Conservation (phyloP, 2,329 filamentous ascomycete species). For the Alternaria hordeiaustralica region DNA sequence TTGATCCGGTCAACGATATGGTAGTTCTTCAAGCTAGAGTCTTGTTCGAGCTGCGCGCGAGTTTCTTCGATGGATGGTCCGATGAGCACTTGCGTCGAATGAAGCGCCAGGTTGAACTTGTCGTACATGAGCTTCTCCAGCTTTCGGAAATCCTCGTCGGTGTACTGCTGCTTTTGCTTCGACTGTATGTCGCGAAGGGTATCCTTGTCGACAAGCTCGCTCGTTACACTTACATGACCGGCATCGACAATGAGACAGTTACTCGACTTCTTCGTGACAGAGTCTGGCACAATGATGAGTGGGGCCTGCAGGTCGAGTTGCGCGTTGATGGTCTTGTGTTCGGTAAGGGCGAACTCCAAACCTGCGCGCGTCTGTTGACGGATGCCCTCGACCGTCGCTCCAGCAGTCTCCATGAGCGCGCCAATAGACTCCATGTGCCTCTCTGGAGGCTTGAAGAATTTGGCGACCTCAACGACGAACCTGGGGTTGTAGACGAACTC, state of each 20-base stretch:
- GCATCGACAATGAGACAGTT: slow-evolving; percentile 95
- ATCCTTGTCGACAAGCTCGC: slow-evolving; percentile 90
- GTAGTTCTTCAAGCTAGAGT: slow-evolving; percentile 72
- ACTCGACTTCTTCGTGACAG: slow-evolving; percentile 78
- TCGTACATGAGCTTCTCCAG: slow-evolving; percentile 97
- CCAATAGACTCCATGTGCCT: slow-evolving; percentile 98
- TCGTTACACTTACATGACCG: slow-evolving; percentile 92
- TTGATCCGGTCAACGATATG: slow-evolving; percentile 98
- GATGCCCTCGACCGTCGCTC: slow-evolving; percentile 92
- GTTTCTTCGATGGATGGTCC: slow-evolving; percentile 92
- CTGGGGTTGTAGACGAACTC: slow-evolving; percentile 98
- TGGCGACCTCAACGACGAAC: slow-evolving; percentile 86
- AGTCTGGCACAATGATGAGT: slow-evolving; percentile 94
- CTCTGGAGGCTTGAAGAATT: slow-evolving; percentile 96
- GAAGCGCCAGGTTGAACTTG: slow-evolving; percentile 89
- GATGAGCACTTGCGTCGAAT: slow-evolving; percentile 94
- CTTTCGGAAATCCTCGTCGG: slow-evolving; percentile 83
- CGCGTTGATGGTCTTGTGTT: slow-evolving; percentile 97
- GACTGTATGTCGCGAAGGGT: slow-evolving; percentile 88
- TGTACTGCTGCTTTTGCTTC: slow-evolving; percentile 87
- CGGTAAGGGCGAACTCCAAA: slow-evolving; percentile 92
- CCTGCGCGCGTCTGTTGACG: slow-evolving; percentile 95
- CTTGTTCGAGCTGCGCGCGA: slow-evolving; percentile 76
- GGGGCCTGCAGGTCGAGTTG: slow-evolving; percentile 95
- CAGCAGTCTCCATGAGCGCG: slow-evolving; percentile 92